Conservation (phyloP, 2,329 filamentous ascomycete species). For the Colletotrichum sp. region DNA sequence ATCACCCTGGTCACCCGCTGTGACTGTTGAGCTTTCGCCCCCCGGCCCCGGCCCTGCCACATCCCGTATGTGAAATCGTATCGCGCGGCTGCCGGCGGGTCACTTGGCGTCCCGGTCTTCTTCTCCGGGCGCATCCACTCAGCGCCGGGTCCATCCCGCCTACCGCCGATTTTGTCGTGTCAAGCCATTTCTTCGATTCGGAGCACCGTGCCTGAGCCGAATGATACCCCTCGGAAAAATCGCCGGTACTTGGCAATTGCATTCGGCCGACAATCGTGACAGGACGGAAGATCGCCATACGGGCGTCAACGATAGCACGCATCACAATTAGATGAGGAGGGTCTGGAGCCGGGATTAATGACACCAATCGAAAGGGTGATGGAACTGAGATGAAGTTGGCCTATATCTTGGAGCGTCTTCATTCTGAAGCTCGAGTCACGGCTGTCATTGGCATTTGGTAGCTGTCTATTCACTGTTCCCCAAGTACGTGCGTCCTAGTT, state of each 20-base stretch:
- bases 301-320: background rate
- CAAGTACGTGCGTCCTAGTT: background rate
- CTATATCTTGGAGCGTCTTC: background rate
- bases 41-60: background rate
- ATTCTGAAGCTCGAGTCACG: background rate
- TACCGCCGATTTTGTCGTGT: background rate
- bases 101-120: constrained; percentile 4
- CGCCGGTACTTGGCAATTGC: background rate
- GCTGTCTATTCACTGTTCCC: background rate
- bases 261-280: background rate
- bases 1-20: background rate
- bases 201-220: background rate
- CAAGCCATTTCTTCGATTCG: background rate
- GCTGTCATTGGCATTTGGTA: background rate
- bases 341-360: background rate
- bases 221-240: background rate
- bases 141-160: background rate
- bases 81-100: background rate
- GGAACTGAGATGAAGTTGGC: background rate
- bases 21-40: background rate
- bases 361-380: background rate
- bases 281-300: background rate
- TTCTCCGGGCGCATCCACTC: background rate
- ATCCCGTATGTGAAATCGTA: background rate
- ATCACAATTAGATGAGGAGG: background rate